Evolutionary conservation across 768 basidiomycete genomes (phyloP), one percentile per base, ranked within the genome.

Genomic region (Lactarius sp.): DNA sequence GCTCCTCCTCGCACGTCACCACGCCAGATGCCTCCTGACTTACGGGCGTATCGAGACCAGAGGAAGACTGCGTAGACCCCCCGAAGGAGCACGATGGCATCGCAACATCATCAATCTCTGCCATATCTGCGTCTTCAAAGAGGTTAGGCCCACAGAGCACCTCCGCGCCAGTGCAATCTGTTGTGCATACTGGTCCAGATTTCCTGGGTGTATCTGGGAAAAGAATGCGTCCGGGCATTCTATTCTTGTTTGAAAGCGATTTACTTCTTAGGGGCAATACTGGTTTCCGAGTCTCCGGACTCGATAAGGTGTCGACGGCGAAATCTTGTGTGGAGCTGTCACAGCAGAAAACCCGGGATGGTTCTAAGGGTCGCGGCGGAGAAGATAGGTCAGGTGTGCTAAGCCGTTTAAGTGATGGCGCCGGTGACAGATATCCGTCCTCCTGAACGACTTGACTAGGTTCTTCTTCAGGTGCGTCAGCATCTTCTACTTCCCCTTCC

Each of bases 391-490:
- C 83, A 31, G 80, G 80, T 42, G 85, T 85, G 65, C 77, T 77
- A 63, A 74, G 75, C 55, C 79, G 79, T 65, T 72, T 69, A 67
- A 79, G 76, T 27, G 83, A 83, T 52, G 81, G 75, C 9, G 82
- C 75, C 16, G 89, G 90, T n/a, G 90, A 90, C 58, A 88, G 78
- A 73, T 92, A 93, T 16, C 91, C 90, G 64, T 89, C 89, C 71
- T 92, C 91, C 74, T 90, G 90, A 70, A 79, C 77, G 16, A 90
- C 83, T 10, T 68, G 70, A 56, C 83, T 78, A 39, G 71, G 68
- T 52, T 64, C 69, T 31, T 78, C 72, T 47, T 64, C 62, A 33
- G 13, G 14, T 36, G 77, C 74, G 8, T 76, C 75, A 62, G 82
- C 76, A 44, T 76, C 74, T 61, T 79, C 78, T 61, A 75, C 72